Evolutionary conservation across 192 early-diverging fungal species (phyloP), one percentile per base, ranked within the genome.

Genomic region (Podila verticillata): DNA sequence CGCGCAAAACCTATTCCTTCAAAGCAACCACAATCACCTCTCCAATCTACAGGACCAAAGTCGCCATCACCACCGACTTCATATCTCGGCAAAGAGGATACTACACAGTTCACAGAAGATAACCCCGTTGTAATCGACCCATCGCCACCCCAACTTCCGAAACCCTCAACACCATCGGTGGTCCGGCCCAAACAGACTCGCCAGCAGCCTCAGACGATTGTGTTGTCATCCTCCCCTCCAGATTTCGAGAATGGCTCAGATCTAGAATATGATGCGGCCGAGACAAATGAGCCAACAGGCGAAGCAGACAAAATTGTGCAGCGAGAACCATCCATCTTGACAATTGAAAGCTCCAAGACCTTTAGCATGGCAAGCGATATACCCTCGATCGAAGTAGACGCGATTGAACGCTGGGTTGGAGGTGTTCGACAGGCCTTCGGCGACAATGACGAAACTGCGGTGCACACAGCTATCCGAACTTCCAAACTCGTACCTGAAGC

Each of bases 401-500:
- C 28, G 32, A 62, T 62, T 36, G 34, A 29, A 22, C 61, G 61
- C 61, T 62, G 61, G 61, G 32, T 62, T 20, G 61, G 61, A 36
- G 61, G 61, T 22, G 61, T 62, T 34, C 61, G 39, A 36, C 1
- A 62, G 35, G 61, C 61, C 10, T 3, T 39, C 24, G 17, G 51
- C 39, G 51, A 54, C 24, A n/a, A 54, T n/a, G 20, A 54, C 39
- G 39, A 44, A 44, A 44, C 39, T 7, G 10, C 13, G n/a, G n/a
- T n/a, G n/a, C n/a, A n/a, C n/a, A n/a, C n/a, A 3, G 13, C 39
- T 15, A 44, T 17, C 39, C 39, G 2, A 4, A 15, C 39, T 1
- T 39, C 36, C 9, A 39, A 39, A 8, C 36, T 39, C 10, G 7
- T 39, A 12, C 36, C 36, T 17, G 39, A 15, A 44, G 17, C 13